phyloP scores from a whole-genome alignment of 768 basidiomycete species.

The Leccinum boreale region DNA sequence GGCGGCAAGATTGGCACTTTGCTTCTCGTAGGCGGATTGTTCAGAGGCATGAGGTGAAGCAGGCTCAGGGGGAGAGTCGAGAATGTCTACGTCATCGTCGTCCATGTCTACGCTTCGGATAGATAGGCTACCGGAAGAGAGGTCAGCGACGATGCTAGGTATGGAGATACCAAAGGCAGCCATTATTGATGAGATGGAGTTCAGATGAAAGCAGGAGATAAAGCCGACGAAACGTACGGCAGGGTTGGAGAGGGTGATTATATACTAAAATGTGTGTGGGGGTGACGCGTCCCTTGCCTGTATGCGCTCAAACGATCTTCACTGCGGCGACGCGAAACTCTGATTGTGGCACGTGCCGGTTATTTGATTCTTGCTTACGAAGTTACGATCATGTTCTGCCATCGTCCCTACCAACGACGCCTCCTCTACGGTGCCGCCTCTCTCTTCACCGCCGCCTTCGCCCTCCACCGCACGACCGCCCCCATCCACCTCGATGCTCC shows the following conservation, averaged over 20 bases:
- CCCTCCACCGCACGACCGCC: constrained; percentile 20
- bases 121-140: constrained; percentile 22
- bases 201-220: constrained; percentile 20
- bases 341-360: constrained; percentile 13
- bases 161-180: constrained; percentile 17
- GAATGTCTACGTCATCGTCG: constrained; percentile 50
- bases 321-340: neutral
- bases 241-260: constrained; percentile 8
- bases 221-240: constrained; percentile 27
- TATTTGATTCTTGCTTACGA: no score
- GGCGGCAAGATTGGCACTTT: constrained; percentile 56
- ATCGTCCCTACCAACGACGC: constrained; percentile 18
- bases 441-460: constrained; percentile 28
- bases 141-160: constrained; percentile 25
- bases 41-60: constrained; percentile 19
- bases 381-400: constrained; percentile 8
- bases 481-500: constrained; percentile 48
- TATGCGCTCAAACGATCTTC: constrained; percentile 1
- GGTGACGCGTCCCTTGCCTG: constrained; percentile 30
- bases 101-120: constrained; percentile 44
- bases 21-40: constrained; percentile 49
- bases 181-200: constrained; percentile 13
- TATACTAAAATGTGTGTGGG: constrained; percentile 12
- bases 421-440: constrained; percentile 35
- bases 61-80: constrained; percentile 40